Evolutionary conservation across 1,284 basidiomycete species (phyloP).

Genomic region (Heliocybe sulcata): DNA sequence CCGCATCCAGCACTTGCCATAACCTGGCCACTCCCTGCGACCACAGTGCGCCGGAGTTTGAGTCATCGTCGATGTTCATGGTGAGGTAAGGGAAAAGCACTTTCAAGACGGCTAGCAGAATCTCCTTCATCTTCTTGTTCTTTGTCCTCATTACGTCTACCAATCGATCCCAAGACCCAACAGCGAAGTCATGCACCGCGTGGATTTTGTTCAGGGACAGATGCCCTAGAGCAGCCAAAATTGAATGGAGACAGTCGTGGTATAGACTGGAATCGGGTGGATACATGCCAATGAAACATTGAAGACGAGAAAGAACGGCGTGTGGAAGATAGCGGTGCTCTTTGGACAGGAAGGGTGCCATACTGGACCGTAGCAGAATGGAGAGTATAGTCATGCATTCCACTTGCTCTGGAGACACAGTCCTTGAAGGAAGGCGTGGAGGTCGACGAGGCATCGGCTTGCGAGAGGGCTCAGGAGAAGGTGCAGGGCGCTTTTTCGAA

Average conservation of each 20-base stretch:
- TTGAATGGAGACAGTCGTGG: slow-evolving; percentile 59
- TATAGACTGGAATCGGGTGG: slow-evolving; percentile 69
- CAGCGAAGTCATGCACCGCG: slow-evolving; percentile 52
- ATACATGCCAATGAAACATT: slow-evolving; percentile 60
- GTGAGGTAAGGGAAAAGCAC: slow-evolving; percentile 69
- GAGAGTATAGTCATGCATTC: slow-evolving; percentile 66
- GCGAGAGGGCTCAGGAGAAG: slow-evolving; percentile 11
- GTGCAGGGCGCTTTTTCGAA: slow-evolving; percentile 27
- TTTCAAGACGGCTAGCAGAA: slow-evolving; percentile 61
- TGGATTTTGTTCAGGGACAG: slow-evolving; percentile 65
- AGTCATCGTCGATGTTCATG: background rate
- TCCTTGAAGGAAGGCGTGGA: slow-evolving; percentile 13
- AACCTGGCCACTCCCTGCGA: slow-evolving; percentile 43
- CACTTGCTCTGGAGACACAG: slow-evolving; percentile 55
- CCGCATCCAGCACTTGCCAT: slow-evolving; percentile 47
- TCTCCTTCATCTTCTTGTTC: slow-evolving; percentile 60
- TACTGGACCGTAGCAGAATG: slow-evolving; percentile 54
- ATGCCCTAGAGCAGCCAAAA: slow-evolving; percentile 65
- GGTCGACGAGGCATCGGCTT: slow-evolving; percentile 6
- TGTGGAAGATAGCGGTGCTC: slow-evolving; percentile 31
- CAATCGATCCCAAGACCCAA: slow-evolving; percentile 54
- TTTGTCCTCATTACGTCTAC: slow-evolving; percentile 72
- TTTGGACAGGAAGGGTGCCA: slow-evolving; percentile 44
- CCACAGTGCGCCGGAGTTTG: slow-evolving; percentile 12
- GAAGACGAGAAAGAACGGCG: slow-evolving; percentile 56